Evolutionary conservation across 208 protist genomes (phyloP).

Genomic region (Trypanosoma mega): DNA sequence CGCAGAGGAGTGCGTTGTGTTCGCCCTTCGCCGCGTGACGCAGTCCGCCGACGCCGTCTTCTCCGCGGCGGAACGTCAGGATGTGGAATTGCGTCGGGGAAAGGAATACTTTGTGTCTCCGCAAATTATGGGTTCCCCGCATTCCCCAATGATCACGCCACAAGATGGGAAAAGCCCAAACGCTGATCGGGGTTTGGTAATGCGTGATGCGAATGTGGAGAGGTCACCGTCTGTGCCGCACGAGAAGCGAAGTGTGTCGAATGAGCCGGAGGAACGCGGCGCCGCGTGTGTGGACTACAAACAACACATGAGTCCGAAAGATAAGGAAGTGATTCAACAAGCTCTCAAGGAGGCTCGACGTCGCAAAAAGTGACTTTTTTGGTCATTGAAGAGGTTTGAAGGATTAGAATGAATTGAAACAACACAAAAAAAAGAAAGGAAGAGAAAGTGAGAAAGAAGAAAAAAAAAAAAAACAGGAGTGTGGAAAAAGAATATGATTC

Average conservation of each 20-base stretch:
- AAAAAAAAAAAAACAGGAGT: background rate
- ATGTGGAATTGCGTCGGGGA: conserved; percentile 9
- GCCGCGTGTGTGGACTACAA: background rate
- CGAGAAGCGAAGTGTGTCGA: conserved; percentile 2
- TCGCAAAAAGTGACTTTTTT: no score
- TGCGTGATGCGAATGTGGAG: conserved; percentile 1
- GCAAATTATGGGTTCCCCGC: no score
- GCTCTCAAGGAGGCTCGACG: conserved; percentile 17
- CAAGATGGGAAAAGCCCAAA: background rate
- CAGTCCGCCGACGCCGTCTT: conserved; percentile 1
- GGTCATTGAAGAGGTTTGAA: no score
- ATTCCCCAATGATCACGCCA: background rate
- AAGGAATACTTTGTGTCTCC: conserved; percentile 11
- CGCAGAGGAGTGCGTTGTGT: conserved; percentile 10
- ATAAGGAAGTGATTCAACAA: conserved; percentile 12
- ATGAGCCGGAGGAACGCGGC: background rate
- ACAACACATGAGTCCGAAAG: conserved; percentile 3
- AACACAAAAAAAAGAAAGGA: no score
- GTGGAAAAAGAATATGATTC: background rate
- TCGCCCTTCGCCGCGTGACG: conserved; percentile 15
- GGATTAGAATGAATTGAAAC: no score
- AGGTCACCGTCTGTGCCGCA: background rate
- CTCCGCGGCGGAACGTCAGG: conserved; percentile 1
- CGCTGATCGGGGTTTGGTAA: background rate
- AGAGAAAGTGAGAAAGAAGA: no score